Evolutionary conservation across 2,329 filamentous ascomycete species (phyloP), one percentile per base, ranked within the genome.

Genomic region (Cryphonectria nitschkei): DNA sequence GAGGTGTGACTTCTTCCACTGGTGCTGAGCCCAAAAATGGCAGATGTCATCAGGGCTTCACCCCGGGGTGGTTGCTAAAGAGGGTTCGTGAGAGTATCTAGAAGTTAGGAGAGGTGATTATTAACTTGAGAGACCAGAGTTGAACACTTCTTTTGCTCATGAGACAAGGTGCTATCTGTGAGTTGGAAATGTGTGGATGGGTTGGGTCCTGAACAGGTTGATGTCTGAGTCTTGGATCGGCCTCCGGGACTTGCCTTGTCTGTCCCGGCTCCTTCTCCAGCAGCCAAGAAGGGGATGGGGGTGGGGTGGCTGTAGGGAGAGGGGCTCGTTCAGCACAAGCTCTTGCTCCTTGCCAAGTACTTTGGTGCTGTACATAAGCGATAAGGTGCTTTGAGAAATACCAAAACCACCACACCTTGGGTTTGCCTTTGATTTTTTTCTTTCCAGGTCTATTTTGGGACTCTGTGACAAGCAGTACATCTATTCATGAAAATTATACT

Each of bases 1-100:
- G 29, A 32, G 64, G 9, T 37, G 64, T 52, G 46, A 54, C 64
- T 65, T 37, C 64, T 65, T 56, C 32, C 13, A 13, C n/a, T 54
- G 46, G 9, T n/a, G 9, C 34, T 32, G n/a, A 52, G 64, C 43
- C 64, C 29, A 8, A 29, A 61, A 29, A 54, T 37, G n/a, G 46
- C 14, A 22, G 46, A 13, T n/a, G 22, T 65, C 26, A 58, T 3
- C 26, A 58, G 46, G 22, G 46, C 22, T 7, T 5, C 22, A 11
- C 7, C 29, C 54, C 16, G 29, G 14, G 13, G 26, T 58, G 4
- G 6, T 8, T 19, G 13, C 6, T 5, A 16, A 34, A 34, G 54
- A 26, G 26, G 54, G 14, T 58, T 58, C 26, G 11, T 39, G 58
- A 22, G 32, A 19, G 29, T 58, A 32, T 34, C 26, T 58, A 32